These are phyloP conservation scores for Canariomyces notabilis DNA, from an alignment of 2,329 filamentous ascomycete genomes.

Conservation along the genomic window DNA sequence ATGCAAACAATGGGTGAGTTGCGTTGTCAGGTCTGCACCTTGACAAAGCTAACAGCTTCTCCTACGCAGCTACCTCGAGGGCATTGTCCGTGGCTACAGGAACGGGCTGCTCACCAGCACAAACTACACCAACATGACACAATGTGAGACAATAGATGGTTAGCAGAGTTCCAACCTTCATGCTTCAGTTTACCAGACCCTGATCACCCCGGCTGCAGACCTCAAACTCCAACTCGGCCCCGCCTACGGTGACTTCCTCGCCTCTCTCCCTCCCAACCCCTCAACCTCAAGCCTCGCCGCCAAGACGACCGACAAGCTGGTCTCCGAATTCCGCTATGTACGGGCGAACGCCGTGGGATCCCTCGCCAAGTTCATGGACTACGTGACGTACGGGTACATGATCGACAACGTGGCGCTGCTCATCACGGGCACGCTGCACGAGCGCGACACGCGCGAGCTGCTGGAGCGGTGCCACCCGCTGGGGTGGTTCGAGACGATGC, in stretches of 20 bases:
- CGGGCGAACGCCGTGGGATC: constrained; percentile 90
- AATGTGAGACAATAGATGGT: constrained; percentile 98
- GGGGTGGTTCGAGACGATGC: constrained; percentile 99
- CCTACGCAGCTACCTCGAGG: constrained; percentile 77
- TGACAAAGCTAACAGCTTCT: constrained; percentile 3
- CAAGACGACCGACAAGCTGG: constrained; percentile 96
- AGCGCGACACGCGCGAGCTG: constrained; percentile 92
- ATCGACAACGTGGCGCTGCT: constrained; percentile 98
- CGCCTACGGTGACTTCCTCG: constrained; percentile 94
- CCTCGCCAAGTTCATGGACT: constrained; percentile 93
- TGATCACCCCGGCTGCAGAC: constrained; percentile 52
- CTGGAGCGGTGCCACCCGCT: constrained; percentile 93
- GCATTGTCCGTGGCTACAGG: constrained; percentile 93
- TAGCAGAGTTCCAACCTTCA: constrained; percentile 42
- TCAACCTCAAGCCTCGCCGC: constrained; percentile 91
- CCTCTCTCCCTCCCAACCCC: constrained; percentile 87
- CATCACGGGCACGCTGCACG: constrained; percentile 95
- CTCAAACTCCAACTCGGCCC: constrained; percentile 96
- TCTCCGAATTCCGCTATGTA: constrained; percentile 94
- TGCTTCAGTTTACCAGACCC: not conserved
- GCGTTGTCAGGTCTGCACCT: not conserved
- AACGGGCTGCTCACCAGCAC: constrained; percentile 84
- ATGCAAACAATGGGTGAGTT: constrained; percentile 82
- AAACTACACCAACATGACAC: constrained; percentile 92
- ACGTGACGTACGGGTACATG: constrained; percentile 99